Base-by-base conservation (phyloP, 495 filamentous ascomycete genomes). In the Podospora anserina region DNA sequence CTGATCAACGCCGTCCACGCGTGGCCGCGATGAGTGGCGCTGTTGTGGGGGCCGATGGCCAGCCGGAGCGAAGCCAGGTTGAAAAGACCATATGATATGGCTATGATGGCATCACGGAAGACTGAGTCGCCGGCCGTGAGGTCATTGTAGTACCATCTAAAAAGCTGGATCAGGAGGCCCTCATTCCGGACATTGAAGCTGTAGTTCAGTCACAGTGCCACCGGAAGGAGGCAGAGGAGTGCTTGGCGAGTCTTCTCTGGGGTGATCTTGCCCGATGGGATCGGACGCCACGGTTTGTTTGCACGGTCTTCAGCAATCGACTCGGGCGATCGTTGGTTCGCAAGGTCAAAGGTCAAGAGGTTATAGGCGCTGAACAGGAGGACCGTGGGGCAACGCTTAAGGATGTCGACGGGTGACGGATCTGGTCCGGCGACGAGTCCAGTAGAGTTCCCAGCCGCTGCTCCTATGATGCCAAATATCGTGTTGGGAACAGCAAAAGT, bases 261-360 rank as follows among this genome's bases (percentile, higher is more conserved):
- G 13, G 77, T 81, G 15, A 88, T 72, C 16, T 78, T 77, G 3
- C 77, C 72, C 0, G 74, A 71, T 0, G 84, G 85, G 4, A 89
- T 76, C 0, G 84, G 83, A 0, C 87, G 80, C 84, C 86, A 88
- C 1, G 84, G 83, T 72, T 89, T 90, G 77, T 90, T 90, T 69
- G 85, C 68, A 0, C 53, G 9, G 67, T 88, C 86, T 72, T 88
- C 86, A 0, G 69, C 59, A n/a, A 85, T 69, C 3, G 84, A 84
- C 20, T 75, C 13, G n/a, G n/a, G 9, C 6, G n/a, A 19, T 5
- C 57, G 18, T 60, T 60, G 57, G 57, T 60, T 60, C 5, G 57
- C 57, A 5, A 60, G 57, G 26, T 60, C 27, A 28, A 60, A 20
- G 2, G 30, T 23, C 13, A 60, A 19, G 23, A 60, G 57, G 5